Percentiles rank a stretch among this genome's conserved stretches.
Evolutionary conservation across 352 stramenopile species (phyloP).

Genomic region (Globisporangium ultimum): DNA sequence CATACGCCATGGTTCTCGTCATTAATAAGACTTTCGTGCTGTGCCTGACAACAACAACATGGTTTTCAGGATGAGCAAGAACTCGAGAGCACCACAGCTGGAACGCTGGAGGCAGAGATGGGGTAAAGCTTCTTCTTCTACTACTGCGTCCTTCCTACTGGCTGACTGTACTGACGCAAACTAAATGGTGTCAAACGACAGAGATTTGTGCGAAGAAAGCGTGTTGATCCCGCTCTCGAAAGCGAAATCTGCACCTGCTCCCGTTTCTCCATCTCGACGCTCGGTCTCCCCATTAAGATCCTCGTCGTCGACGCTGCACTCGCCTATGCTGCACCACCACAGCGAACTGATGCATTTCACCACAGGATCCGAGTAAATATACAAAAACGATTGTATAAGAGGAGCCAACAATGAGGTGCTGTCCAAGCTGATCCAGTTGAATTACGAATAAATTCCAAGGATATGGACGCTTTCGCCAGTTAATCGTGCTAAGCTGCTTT

Average conservation of each 20-base stretch:
- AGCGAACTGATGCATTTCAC: slow-evolving; percentile 45
- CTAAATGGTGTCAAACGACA: not conserved
- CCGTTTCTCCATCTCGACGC: not conserved
- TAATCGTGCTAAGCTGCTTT: too few relatives aligned
- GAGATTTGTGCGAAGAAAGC: slow-evolving; percentile 27
- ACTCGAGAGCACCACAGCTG: not conserved
- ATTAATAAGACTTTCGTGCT: not conserved
- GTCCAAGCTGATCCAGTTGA: not conserved
- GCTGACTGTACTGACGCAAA: too few relatives aligned
- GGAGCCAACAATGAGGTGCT: too few relatives aligned
- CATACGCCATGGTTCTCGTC: too few relatives aligned
- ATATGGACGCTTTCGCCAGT: too few relatives aligned
- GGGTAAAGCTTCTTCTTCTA: not conserved
- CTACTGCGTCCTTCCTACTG: not conserved
- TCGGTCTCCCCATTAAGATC: slow-evolving; percentile 3
- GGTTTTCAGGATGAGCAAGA: not conserved
- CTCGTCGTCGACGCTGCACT: not conserved
- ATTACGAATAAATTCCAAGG: too few relatives aligned
- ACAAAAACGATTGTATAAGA: too few relatives aligned
- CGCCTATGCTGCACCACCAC: slow-evolving; percentile 14
- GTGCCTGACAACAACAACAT: not conserved
- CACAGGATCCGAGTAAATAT: not conserved
- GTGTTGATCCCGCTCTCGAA: slow-evolving; percentile 33
- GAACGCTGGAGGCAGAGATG: not conserved
- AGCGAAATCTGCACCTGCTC: slow-evolving; percentile 2